Conservation (phyloP, 768 basidiomycete genomes). For the Boletus patriciae region DNA sequence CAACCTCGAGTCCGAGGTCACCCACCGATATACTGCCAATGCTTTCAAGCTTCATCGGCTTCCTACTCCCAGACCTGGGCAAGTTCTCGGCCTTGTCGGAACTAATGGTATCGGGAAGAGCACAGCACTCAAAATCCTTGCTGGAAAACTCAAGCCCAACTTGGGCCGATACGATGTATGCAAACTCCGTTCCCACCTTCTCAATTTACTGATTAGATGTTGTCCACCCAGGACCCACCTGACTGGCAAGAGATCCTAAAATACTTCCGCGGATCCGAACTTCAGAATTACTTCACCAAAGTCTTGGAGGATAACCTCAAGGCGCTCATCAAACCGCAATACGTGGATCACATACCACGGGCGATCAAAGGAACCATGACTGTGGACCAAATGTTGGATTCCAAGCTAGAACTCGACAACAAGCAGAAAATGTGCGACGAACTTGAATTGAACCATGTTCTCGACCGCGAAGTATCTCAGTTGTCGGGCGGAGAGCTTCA, state of each 20-base stretch:
- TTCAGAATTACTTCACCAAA: constrained; percentile 99
- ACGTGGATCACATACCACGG: constrained; percentile 97
- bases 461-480: constrained; percentile 81
- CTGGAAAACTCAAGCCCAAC: constrained; percentile 97
- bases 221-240: constrained; percentile 74
- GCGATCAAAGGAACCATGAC: constrained; percentile 90
- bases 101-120: constrained; percentile 99
- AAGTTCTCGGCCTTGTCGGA: constrained; percentile 97
- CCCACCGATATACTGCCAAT: constrained; percentile 97
- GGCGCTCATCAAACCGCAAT: constrained; percentile 99
- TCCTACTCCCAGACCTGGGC: constrained; percentile 94
- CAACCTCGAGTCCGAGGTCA: constrained; percentile 92
- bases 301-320: constrained; percentile 98
- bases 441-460: constrained; percentile 83
- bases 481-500: constrained; percentile 97
- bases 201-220: not conserved
- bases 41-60: constrained; percentile 98
- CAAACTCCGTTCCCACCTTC: constrained; percentile 6
- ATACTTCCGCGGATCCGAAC: constrained; percentile 97
- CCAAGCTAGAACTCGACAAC: constrained; percentile 87
- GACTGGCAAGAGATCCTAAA: constrained; percentile 99
- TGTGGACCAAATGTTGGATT: constrained; percentile 89
- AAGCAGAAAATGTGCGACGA: constrained; percentile 82
- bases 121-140: constrained; percentile 94
- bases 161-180: constrained; percentile 92